phyloP scores from a whole-genome alignment of 1,284 basidiomycete species.

The Tilletia setariae region DNA sequence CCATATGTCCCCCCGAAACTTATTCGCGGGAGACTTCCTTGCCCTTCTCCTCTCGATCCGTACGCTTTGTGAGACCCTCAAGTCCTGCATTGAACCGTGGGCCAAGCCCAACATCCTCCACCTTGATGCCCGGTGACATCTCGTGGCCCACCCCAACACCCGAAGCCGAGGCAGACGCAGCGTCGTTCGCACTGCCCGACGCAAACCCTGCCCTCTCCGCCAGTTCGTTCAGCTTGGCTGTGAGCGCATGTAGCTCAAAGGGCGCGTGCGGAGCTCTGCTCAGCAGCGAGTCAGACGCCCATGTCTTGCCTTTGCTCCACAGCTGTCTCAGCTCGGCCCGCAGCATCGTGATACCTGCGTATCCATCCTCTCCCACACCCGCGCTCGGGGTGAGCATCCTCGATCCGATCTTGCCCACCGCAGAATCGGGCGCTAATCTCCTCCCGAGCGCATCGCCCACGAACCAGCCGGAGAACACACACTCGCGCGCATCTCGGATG shows the following conservation, averaged over 20 bases:
- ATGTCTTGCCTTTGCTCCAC: neutral
- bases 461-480: constrained; percentile 42
- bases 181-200: neutral
- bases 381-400: neutral
- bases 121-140: neutral
- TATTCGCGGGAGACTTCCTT: constrained; percentile 4
- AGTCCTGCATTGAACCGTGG: neutral
- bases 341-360: neutral
- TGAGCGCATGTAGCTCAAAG: constrained; percentile 38
- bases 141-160: neutral
- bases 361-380: neutral
- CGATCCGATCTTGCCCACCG: constrained; percentile 15
- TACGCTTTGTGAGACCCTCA: neutral
- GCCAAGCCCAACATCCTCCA: neutral
- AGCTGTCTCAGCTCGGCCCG: neutral
- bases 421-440: neutral
- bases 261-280: constrained; percentile 22
- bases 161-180: neutral
- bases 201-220: constrained; percentile 19
- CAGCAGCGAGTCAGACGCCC: constrained; percentile 27
- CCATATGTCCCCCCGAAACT: too few species aligned
- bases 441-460: constrained; percentile 24
- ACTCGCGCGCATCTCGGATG: constrained; percentile 43
- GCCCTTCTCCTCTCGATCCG: constrained; percentile 14
- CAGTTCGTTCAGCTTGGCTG: constrained; percentile 36